Percentiles rank a stretch among this genome's conserved stretches.
These are phyloP conservation scores for Phoma sp. DNA, from an alignment of 2,329 filamentous ascomycete genomes.

Conservation along the genomic window DNA sequence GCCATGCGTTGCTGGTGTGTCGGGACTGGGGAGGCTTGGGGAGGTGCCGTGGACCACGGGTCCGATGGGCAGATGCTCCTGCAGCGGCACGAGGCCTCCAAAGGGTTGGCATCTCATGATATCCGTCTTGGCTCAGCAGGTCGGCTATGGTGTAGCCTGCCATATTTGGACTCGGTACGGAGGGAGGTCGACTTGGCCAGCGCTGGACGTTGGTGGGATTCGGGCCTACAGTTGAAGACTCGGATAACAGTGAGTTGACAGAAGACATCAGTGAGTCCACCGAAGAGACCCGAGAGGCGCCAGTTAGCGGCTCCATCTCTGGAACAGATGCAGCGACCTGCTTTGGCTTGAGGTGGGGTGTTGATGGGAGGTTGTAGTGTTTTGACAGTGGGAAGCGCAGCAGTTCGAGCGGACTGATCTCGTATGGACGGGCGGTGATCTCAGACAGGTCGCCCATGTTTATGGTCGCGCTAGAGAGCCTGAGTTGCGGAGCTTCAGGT, in stretches of 20 bases:
- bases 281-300: neutral
- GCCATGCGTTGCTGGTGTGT: neutral
- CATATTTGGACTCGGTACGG: neutral
- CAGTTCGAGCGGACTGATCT: neutral
- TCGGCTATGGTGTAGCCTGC: neutral
- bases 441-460: neutral
- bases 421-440: slow-evolving; percentile 1
- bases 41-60: neutral
- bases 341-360: slow-evolving; percentile 2
- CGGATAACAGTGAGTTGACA: neutral
- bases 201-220: neutral
- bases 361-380: neutral
- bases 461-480: neutral
- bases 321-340: neutral
- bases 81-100: neutral
- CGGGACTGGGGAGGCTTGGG: slow-evolving; percentile 5
- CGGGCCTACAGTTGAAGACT: neutral
- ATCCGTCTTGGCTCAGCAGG: neutral
- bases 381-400: neutral
- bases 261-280: neutral
- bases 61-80: neutral
- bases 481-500: neutral
- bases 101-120: neutral
- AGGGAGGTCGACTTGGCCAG: neutral
- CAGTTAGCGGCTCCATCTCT: neutral